phyloP scores from a whole-genome alignment of 768 basidiomycete genomes.

The Daedaleopsis sinensis region DNA sequence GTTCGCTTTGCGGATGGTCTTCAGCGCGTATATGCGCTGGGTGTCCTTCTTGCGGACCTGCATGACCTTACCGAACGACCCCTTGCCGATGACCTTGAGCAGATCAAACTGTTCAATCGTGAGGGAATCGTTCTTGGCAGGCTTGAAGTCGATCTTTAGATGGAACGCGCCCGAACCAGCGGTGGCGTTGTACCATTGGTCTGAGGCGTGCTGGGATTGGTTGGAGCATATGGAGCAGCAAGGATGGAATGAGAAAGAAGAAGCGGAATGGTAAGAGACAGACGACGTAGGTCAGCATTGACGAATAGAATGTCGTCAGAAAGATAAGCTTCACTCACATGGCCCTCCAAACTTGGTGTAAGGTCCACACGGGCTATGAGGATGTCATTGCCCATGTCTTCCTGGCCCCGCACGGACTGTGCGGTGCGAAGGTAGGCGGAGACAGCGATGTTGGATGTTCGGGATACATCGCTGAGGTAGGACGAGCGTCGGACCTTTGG shows the following conservation, averaged over 20 bases:
- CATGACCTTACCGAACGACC: slow-evolving; percentile 99
- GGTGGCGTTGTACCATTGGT: slow-evolving; percentile 88
- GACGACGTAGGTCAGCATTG: slow-evolving; percentile 15
- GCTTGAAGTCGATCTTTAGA: slow-evolving; percentile 93
- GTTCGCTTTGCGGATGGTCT: slow-evolving; percentile 97
- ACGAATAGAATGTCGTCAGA: slow-evolving; percentile 2
- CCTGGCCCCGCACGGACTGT: slow-evolving; percentile 68
- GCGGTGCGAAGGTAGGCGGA: slow-evolving; percentile 90
- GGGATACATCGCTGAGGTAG: slow-evolving; percentile 81
- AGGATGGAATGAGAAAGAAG: background rate
- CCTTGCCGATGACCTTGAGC: slow-evolving; percentile 97
- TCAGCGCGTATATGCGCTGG: slow-evolving; percentile 94
- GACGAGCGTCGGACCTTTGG: background rate
- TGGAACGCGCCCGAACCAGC: slow-evolving; percentile 92
- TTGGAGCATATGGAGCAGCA: background rate
- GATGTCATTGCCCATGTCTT: slow-evolving; percentile 97
- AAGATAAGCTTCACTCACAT: slow-evolving; percentile 46
- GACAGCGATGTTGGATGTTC: slow-evolving; percentile 89
- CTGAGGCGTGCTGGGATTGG: slow-evolving; percentile 68
- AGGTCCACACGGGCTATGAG: slow-evolving; percentile 93
- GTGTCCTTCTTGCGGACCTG: slow-evolving; percentile 99
- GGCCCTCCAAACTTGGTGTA: slow-evolving; percentile 78
- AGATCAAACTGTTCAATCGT: slow-evolving; percentile 98
- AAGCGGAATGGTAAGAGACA: slow-evolving; percentile 1
- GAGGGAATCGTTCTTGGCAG: slow-evolving; percentile 77